A percentile compares a stretch with the other conserved stretches of the same genome.
Conservation (phyloP, 805 yeast genomes). For the Kazachstania africana region DNA sequence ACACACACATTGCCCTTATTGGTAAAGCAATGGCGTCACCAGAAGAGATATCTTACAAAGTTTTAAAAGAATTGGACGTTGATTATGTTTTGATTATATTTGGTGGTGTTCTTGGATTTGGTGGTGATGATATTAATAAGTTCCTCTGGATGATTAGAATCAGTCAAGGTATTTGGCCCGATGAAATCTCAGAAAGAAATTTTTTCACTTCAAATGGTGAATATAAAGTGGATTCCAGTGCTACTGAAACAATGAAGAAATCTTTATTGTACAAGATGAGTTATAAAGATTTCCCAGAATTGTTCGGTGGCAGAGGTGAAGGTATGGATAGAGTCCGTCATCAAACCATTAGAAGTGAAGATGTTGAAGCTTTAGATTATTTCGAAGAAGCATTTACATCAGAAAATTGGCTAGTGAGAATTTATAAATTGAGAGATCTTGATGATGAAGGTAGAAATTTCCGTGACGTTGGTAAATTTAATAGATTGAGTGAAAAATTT, state of each 20-base stretch:
- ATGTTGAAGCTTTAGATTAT: constrained; percentile 49
- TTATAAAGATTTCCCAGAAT: constrained; percentile 71
- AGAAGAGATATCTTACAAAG: constrained; percentile 81
- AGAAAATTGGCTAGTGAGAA: constrained; percentile 93
- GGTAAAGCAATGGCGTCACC: constrained; percentile 94
- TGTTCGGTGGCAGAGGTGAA: constrained; percentile 39
- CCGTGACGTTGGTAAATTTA: constrained; percentile 43
- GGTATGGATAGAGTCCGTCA: constrained; percentile 81
- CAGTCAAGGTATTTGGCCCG: constrained; percentile 99
- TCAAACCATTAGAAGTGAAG: constrained; percentile 50
- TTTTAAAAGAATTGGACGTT: constrained; percentile 83
- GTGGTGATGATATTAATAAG: constrained; percentile 94
- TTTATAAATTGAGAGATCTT: constrained; percentile 80
- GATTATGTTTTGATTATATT: constrained; percentile 88
- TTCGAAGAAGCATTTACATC: constrained; percentile 91
- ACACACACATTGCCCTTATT: constrained; percentile 97
- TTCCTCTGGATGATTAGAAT: constrained; percentile 98
- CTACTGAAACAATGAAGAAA: constrained; percentile 76
- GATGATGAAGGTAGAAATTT: constrained; percentile 81
- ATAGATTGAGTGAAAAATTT: constrained; percentile 26
- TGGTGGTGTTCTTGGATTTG: constrained; percentile 87
- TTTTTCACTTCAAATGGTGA: constrained; percentile 81
- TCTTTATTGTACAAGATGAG: constrained; percentile 93
- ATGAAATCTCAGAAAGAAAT: constrained; percentile 79
- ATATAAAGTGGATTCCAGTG: constrained; percentile 72